Base-by-base conservation (phyloP, 352 stramenopile genomes). In the Pythium periplocum region DNA sequence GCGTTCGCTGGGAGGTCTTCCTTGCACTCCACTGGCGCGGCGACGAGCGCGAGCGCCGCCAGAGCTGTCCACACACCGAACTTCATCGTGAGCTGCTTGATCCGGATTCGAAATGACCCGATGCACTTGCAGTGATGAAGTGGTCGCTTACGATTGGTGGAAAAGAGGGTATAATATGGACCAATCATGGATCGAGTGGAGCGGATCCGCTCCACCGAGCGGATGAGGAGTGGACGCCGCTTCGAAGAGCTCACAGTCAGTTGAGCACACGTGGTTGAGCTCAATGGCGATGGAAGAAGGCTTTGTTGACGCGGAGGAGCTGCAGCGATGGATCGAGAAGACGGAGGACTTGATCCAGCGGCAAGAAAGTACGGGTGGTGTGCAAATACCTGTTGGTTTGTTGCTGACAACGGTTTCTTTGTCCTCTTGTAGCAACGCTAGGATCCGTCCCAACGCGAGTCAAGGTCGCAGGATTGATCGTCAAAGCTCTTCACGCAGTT, bases 1-100 rank as follows among this genome's bases (percentile, higher is more conserved):
- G 79, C 81, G 53, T 88, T 61, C 26, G 75, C 52, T 30, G 83
- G 62, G 17, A 94, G 67, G 48, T 94, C 72, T 7, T 90, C 80
- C 61, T 92, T 90, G 26, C 73, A 73, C 57, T 83, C 57, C 47
- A 69, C 68, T 5, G 51, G 43, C 37, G 50, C 54, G 0, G 53
- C 69, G 35, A 64, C 63, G 49, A 61, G 48, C 12, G 61, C 68
- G 40, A 61, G 65, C 45, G 76, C 49, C 9, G 82, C 51, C 53
- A 85, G 57, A 10, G 68, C 57, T 33, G 68, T 68, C 62, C 66
- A 75, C 67, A 59, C 39, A 30, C 53, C 52, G 55, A 68, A 50
- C 60, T 88, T 86, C 80, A 88, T 90, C 32, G 54, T 62, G 45
- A 11, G 55, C 32, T 39, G 30, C 36, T 59, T 49, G 47, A 41